Evolutionary conservation across 164 flowering plant species (phyloP).

Genomic region (Annona cherimola): DNA sequence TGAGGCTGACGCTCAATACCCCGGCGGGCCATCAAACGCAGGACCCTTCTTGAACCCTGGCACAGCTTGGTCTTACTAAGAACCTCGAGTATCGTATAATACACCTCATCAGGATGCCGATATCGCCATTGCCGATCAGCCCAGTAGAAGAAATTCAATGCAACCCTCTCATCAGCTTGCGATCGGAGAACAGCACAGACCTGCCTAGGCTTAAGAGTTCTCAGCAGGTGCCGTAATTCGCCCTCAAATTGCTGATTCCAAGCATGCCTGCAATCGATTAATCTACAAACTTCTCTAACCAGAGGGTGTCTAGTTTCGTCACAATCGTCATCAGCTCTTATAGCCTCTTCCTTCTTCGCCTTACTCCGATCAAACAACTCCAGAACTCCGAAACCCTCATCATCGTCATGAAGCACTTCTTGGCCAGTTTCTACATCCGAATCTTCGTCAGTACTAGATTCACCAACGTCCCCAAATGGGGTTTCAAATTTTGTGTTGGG

Average conservation of each 20-base stretch:
- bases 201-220: constrained; percentile 67
- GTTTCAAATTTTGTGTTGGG: constrained; percentile 15
- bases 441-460: constrained; percentile 10
- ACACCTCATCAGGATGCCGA: constrained; percentile 59
- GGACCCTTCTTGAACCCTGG: constrained; percentile 66
- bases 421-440: constrained; percentile 19
- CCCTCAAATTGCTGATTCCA: constrained; percentile 74
- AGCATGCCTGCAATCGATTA: constrained; percentile 39
- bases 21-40: constrained; percentile 68
- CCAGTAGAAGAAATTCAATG: constrained; percentile 87
- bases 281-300: constrained; percentile 66
- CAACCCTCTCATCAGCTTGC: constrained; percentile 60
- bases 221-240: constrained; percentile 53
- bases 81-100: constrained; percentile 67
- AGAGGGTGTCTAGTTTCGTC: constrained; percentile 62
- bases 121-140: constrained; percentile 90
- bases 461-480: constrained; percentile 18
- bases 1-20: constrained; percentile 50
- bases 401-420: constrained; percentile 16
- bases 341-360: constrained; percentile 9
- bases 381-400: constrained; percentile 36
- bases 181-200: constrained; percentile 71
- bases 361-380: constrained; percentile 20
- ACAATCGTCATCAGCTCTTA: constrained; percentile 31
- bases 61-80: constrained; percentile 82